Evolutionary conservation across 192 early-diverging fungal species (phyloP), one percentile per base, ranked within the genome.

Genomic region (Coemansia sp.): DNA sequence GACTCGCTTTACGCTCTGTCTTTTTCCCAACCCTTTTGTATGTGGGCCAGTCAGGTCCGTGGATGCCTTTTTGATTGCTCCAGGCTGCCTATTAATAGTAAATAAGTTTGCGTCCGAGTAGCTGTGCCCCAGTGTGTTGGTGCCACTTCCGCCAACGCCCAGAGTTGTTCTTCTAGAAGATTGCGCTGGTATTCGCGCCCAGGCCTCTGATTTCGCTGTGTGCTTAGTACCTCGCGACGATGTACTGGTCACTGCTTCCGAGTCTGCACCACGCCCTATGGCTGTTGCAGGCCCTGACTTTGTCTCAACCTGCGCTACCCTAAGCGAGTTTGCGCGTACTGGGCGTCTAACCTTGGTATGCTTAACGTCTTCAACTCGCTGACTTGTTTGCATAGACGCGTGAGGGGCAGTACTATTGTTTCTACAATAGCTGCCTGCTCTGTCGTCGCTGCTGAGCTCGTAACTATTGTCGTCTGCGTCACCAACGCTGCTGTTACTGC

Each of bases 101-200:
- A 81, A 81, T 70, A 81, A 60, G 57, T 70, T 80, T 52, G 59
- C 63, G 68, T 63, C 57, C 20, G 67, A 61, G 56, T 81, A 81
- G 70, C 57, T 81, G 51, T 76, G 78, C 55, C 78, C 78, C 21
- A 81, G 70, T 22, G 78, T 81, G 63, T 67, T 81, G 36, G 73
- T 81, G 50, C 78, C 78, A 57, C 70, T 81, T 57, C 78, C 78
- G 42, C 78, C 78, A 39, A 81, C 78, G 25, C 78, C 78, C 74
- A 81, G 75, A 67, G 78, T 81, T 42, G 62, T 72, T 65, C 78
- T 57, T 21, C 59, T 61, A 30, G 73, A 59, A 31, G 65, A 22
- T 24, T 54, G 54, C 1, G 54, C 54, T 27, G 54, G 54, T 17
- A 54, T 23, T 25, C 25, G 54, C 11, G 54, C 54, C 25, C 23